Base-by-base conservation (phyloP, 169 alveolate species). In the Plasmodium adleri region DNA sequence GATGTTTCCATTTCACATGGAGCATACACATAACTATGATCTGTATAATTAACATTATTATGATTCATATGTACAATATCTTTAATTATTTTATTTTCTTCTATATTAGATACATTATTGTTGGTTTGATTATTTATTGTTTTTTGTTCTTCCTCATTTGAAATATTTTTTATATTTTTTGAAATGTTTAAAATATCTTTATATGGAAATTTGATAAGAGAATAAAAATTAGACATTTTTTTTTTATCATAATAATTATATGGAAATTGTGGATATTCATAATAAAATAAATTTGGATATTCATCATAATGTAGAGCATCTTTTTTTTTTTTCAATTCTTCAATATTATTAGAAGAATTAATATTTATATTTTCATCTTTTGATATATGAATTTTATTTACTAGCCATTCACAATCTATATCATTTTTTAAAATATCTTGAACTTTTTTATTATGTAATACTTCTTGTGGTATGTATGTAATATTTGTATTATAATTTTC, bases 1-100 rank as follows among this genome's bases (percentile, higher is more conserved):
- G 91, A 85, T 12, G 91, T 85, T 60, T 85, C 91, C 80, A 85
- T 85, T 73, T 85, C 91, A 15, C 87, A 85, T 3, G 91, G 91
- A 15, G 91, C 71, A 71, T 85, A 85, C 45, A 85, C 26, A 58
- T 70, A 85, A 47, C 45, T 70, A 20, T 71, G 32, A 26, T 78
- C 59, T 12, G 87, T 43, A 22, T 70, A 85, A 26, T 50, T 70
- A 15, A 78, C 56, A 22, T 10, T 5, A 58, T 17, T 64, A 13
- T 68, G 3, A 63, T 63, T 26, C 1, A 24, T 50, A 20, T 68
- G 8, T 1, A 22, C 15, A 63, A 24, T 17, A 17, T n/a, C 49
- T 1, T 26, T 56, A 20, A 45, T 49, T 3, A 5, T 43, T 4
- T 24, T 1, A 13, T 49, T 45, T 1, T 32, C 13, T 62, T 56